Evolutionary conservation across 2,329 filamentous ascomycete species (phyloP), one percentile per base, ranked within the genome.

Genomic region (Pestalotiopsis sp.): DNA sequence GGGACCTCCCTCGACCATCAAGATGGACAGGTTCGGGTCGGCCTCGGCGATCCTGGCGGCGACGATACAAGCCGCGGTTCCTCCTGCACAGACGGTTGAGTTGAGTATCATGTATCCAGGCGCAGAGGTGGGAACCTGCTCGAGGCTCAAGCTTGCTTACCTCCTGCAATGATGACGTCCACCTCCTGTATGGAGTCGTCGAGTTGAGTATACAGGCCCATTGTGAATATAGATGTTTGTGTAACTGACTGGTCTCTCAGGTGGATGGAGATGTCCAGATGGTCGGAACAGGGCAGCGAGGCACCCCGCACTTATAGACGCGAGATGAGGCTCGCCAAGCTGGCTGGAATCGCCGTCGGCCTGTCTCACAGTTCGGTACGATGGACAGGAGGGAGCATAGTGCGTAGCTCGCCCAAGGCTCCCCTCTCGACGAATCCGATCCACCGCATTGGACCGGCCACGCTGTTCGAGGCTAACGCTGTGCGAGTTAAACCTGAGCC

Each of bases 1-100:
- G 20, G 78, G 79, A 1, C 87, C 87, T 39, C 81, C 78, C 72
- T 89, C 87, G 64, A 88, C 82, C 9, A 89, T 77, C 11, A 88
- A 76, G 52, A 88, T 82, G n/a, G 81, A 82, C 1, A 87, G 76
- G 26, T 59, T 59, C 3, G 64, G 64, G 66, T 86, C 81, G 0
- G 84, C 83, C 67, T 83, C 81, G 10, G 84, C 82, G 7, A 88
- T 80, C 61, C 86, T 79, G 2, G 79, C 81, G n/a, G 85, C 85
- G 40, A 86, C 76, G 35, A 86, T 79, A 70, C 84, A 83, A 24
- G 82, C 84, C 55, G 84, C 81, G 3, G 83, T 79, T 14, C 84
- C 84, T 66, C 83, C 64, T 66, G 22, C 38, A 61, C 30, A 61
- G 17, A 52, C 20, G 11, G 30, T 7, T 39, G 58, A 14, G 26